Conservation (phyloP, 179 eudicot species). For the Sideroxylon spinosum region DNA sequence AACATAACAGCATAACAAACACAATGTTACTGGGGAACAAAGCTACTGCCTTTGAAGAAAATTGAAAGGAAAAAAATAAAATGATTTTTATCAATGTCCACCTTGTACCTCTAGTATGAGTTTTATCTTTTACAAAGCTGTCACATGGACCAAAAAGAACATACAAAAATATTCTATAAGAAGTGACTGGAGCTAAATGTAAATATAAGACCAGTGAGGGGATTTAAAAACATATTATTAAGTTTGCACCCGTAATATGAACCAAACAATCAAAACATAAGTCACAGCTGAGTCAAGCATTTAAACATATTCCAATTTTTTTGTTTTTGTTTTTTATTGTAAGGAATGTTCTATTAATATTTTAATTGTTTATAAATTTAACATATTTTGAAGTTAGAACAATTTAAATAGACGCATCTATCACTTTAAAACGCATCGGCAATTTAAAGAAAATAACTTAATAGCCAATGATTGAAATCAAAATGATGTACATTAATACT, state of each 20-base stretch:
- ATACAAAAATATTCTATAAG: not conserved
- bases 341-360: too few relatives aligned
- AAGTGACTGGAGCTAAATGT: not conserved
- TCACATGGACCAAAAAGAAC: not conserved
- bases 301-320: too few relatives aligned
- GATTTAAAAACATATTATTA: not conserved
- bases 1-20: conserved; percentile 18
- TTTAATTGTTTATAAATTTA: too few relatives aligned
- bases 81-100: not conserved
- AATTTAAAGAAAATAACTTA: too few relatives aligned
- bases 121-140: not conserved
- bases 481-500: too few relatives aligned
- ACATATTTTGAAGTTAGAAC: too few relatives aligned
- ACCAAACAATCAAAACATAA: not conserved
- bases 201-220: not conserved
- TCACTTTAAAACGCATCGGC: too few relatives aligned
- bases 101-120: not conserved
- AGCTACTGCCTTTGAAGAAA: not conserved
- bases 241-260: not conserved
- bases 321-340: too few relatives aligned
- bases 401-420: too few relatives aligned
- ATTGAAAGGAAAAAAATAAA: not conserved
- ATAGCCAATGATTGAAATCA: too few relatives aligned
- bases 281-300: not conserved
- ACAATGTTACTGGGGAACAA: conserved; percentile 1